Conservation (phyloP, 768 basidiomycete species). For the Dacryopinax spathularia region DNA sequence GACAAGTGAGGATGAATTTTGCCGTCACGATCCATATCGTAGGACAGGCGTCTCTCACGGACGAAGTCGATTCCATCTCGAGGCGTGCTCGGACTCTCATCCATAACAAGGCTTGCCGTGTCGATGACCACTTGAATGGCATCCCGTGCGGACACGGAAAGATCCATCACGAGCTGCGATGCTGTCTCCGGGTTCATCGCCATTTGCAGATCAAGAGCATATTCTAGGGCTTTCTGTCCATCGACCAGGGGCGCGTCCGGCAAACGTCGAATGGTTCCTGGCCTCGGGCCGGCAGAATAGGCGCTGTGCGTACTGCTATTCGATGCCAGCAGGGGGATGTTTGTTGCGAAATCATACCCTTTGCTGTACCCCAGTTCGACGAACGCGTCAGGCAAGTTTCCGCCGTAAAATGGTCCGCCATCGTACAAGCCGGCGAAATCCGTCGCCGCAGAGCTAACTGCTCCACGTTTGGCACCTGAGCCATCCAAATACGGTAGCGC, state of each 20-base stretch:
- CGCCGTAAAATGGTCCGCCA: background rate
- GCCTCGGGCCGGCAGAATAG: background rate
- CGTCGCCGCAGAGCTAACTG: background rate
- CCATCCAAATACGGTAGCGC: background rate
- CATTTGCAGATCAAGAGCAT: background rate
- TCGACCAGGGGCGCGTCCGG: background rate
- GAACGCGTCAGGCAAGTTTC: background rate
- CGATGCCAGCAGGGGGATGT: background rate
- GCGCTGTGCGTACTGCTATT: background rate
- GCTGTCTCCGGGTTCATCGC: background rate
- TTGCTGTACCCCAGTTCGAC: background rate
- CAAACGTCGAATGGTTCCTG: background rate
- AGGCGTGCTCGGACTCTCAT: background rate
- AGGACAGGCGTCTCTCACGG: background rate
- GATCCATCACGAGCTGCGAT: background rate
- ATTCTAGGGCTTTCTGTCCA: background rate
- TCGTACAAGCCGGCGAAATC: background rate
- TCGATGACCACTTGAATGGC: background rate
- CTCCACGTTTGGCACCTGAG: background rate
- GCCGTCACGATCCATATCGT: background rate
- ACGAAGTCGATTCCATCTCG: background rate
- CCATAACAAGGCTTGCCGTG: background rate
- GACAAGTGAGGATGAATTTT: background rate
- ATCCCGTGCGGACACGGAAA: background rate
- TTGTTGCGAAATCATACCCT: background rate